Conservation (phyloP, 23 red algal species). For the Gracilaria caudata region DNA sequence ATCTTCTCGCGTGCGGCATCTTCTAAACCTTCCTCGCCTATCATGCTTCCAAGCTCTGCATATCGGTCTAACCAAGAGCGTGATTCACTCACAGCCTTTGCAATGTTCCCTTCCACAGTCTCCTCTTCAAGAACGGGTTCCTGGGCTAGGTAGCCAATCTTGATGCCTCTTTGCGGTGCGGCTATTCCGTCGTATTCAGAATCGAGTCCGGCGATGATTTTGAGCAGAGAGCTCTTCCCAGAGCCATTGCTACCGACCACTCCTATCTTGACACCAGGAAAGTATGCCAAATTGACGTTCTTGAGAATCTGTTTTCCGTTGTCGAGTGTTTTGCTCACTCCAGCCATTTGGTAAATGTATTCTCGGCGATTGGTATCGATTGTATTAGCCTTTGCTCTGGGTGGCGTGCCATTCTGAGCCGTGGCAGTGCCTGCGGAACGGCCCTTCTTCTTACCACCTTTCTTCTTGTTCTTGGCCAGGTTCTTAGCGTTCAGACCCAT, state of each 20-base stretch:
- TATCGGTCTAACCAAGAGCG: slow-evolving; percentile 50
- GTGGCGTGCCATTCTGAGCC: slow-evolving; percentile 32
- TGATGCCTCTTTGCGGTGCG: slow-evolving; percentile 59
- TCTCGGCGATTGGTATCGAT: slow-evolving; percentile 87
- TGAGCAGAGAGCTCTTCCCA: slow-evolving; percentile 86
- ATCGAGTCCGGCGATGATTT: slow-evolving; percentile 92
- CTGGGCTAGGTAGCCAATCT: slow-evolving; percentile 86
- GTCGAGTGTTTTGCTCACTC: slow-evolving; percentile 75
- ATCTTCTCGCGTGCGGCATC: slow-evolving; percentile 55
- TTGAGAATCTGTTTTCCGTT: slow-evolving; percentile 93
- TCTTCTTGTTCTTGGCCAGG: slow-evolving; percentile 80
- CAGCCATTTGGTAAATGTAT: slow-evolving; percentile 90
- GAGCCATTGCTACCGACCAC: slow-evolving; percentile 85
- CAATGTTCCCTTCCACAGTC: slow-evolving; percentile 84
- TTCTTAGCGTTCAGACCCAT: slow-evolving; percentile 95
- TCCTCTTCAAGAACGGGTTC: slow-evolving; percentile 83
- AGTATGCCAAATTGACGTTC: slow-evolving; percentile 88
- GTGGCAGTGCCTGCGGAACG: not conserved
- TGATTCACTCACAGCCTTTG: slow-evolving; percentile 64
- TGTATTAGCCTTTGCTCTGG: slow-evolving; percentile 44
- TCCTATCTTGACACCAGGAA: slow-evolving; percentile 94
- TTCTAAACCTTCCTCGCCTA: slow-evolving; percentile 48
- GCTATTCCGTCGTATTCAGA: slow-evolving; percentile 90
- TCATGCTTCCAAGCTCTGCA: slow-evolving; percentile 52
- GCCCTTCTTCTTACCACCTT: slow-evolving; percentile 21